Percentiles rank a stretch among this genome's conserved stretches.
phyloP scores from a whole-genome alignment of 768 basidiomycete genomes.

The Hygrophoropsis aurantiaca region DNA sequence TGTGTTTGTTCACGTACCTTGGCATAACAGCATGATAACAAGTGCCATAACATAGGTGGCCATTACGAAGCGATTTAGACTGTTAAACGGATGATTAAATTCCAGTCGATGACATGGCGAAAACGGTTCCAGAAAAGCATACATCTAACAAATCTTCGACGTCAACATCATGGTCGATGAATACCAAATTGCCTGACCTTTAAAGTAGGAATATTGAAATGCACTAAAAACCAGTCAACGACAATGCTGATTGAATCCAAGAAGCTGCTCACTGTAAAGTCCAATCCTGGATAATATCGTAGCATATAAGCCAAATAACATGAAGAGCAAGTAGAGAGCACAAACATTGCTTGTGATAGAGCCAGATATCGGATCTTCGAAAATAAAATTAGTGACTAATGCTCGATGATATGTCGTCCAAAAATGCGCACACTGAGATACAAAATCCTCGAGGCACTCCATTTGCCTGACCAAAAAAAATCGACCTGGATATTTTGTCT shows the following conservation, averaged over 20 bases:
- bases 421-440: constrained; percentile 10
- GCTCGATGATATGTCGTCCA: neutral
- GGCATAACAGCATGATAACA: constrained; percentile 9
- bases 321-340: no score
- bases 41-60: neutral
- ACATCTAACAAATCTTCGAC: constrained; percentile 1
- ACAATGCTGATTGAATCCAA: neutral
- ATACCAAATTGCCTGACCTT: neutral
- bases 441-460: constrained; percentile 5
- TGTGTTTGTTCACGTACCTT: constrained; percentile 15
- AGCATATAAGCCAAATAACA: neutral
- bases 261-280: neutral
- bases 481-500: constrained; percentile 2
- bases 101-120: no score
- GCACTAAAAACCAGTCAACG: neutral
- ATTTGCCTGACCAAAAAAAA: constrained; percentile 6
- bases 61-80: neutral
- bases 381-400: neutral
- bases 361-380: constrained; percentile 10
- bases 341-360: neutral
- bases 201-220: neutral
- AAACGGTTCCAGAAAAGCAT: neutral
- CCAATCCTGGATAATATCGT: neutral
- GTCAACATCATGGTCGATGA: neutral
- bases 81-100: neutral